Conservation (phyloP, 2,329 filamentous ascomycete species). For the Periconia digitata region DNA sequence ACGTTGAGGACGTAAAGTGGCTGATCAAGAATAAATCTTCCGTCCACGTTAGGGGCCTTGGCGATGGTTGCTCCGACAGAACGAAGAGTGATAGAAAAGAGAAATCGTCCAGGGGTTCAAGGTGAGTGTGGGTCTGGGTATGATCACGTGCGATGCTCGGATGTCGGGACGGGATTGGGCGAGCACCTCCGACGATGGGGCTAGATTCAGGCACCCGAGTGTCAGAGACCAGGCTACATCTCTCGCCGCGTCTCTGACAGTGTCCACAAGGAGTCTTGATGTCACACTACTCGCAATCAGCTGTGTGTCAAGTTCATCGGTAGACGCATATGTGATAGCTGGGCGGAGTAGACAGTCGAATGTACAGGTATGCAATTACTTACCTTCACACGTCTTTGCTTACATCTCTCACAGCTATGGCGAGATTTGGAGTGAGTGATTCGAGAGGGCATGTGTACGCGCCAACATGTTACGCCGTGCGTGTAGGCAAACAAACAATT, state of each 20-base stretch:
- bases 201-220: neutral
- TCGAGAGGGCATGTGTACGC: neutral
- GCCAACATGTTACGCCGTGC: neutral
- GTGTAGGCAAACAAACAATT: neutral
- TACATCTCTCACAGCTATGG: neutral
- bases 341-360: neutral
- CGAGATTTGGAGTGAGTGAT: neutral
- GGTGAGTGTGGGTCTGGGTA: neutral
- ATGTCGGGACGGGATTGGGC: neutral
- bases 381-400: neutral
- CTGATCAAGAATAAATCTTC: slow-evolving; percentile 6
- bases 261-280: slow-evolving; percentile 1
- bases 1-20: slow-evolving; percentile 5
- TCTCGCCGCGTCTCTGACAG: slow-evolving; percentile 2
- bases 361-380: neutral
- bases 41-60: slow-evolving; percentile 4
- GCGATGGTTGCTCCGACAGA: slow-evolving; percentile 1
- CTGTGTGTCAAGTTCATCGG: neutral
- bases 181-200: neutral
- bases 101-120: slow-evolving; percentile 3
- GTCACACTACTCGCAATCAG: slow-evolving; percentile 3
- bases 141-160: neutral
- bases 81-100: slow-evolving; percentile 6
- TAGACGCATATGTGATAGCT: no score
- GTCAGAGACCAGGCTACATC: slow-evolving; percentile 1